Evolutionary conservation across 1,139 yeast species (phyloP), one percentile per base, ranked within the genome.

Genomic region (Zygosaccharomyces sapae): DNA sequence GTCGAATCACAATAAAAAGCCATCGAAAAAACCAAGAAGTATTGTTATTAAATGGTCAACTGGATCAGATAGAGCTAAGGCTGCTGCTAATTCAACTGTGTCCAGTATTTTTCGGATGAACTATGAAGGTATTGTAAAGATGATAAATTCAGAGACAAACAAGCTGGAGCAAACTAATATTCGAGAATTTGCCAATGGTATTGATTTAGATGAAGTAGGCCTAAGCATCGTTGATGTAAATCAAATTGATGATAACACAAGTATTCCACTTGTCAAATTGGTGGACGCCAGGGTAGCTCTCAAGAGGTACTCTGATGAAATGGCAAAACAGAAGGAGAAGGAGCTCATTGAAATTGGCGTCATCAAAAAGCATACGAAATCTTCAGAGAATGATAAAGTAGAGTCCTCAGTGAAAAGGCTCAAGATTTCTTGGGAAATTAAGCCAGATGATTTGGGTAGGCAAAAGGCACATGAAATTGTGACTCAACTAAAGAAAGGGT

Each of bases 391-490:
- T 20, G 58, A 57, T 33, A 62, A 54, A 27, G 53, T 58, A 31
- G 71, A 66, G 7, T 57, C 57, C 6, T 61, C 62, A 39, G 47
- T 63, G 4, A 74, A 74, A 50, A 60, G 66, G 34, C 61, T 75
- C 18, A 70, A 69, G 44, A 55, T 75, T 5, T 68, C 76, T 2
- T 74, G 79, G 79, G 70, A 69, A 39, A 74, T 74, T 5, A 69
- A 69, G 8, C 59, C 62, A 22, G 68, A 67, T 38, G 79, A 74
- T 56, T 57, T 74, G 25, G 55, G 52, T 12, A 68, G 69, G 20
- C 79, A 74, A 47, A 75, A 74, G 53, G 60, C 64, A 2, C 67
- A 69, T 48, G 79, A 74, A 49, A 70, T 75, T n/a, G 52, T 59
- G 19, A 53, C 59, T 2, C 70, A 70, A 31, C 50, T 74, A 48